Evolutionary conservation across 805 yeast genomes (phyloP), one percentile per base, ranked within the genome.

Genomic region (Scheffersomyces amazonensis): DNA sequence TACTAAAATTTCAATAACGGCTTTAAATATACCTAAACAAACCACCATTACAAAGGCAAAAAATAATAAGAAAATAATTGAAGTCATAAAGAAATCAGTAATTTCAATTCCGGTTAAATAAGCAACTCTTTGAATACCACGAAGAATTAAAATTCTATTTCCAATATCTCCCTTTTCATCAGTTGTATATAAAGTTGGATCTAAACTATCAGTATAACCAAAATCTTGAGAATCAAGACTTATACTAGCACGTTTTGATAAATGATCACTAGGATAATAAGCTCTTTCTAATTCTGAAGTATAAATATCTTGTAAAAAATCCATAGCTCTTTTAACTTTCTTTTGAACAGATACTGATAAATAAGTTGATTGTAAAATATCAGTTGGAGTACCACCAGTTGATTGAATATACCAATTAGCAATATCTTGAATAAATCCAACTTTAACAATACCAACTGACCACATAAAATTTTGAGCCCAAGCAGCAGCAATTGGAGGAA

Each of bases 381-480:
- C 86, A 3, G 96, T 83, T 1, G 95, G 80, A 0, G 74, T 58
- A 40, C 99, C 99, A 27, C 96, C 96, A 1, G 99, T 93, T 6
- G 96, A 70, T 65, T 91, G 96, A 36, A 91, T 82, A 60, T 91
- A 91, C 99, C 99, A 91, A 58, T 83, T 78, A 47, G 93, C 83
- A 45, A 88, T 85, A 31, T 71, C 60, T 60, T 90, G 96, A 78
- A 91, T 83, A 53, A 89, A 87, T 11, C 64, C 61, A 6, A 81
- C 78, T 37, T 76, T 75, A 51, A 93, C 86, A 47, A 91, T 82
- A 33, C 99, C 99, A 77, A 91, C 77, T 1, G 97, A 81, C 98
- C 98, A 91, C 62, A 80, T 81, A 71, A 93, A 93, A 67, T 91
- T 93, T 64, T 91, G 96, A 22, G 95, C 81, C 99, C 99, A 91